Base-by-base conservation (phyloP, 2,329 filamentous ascomycete genomes). In the Simplicillium sp. region DNA sequence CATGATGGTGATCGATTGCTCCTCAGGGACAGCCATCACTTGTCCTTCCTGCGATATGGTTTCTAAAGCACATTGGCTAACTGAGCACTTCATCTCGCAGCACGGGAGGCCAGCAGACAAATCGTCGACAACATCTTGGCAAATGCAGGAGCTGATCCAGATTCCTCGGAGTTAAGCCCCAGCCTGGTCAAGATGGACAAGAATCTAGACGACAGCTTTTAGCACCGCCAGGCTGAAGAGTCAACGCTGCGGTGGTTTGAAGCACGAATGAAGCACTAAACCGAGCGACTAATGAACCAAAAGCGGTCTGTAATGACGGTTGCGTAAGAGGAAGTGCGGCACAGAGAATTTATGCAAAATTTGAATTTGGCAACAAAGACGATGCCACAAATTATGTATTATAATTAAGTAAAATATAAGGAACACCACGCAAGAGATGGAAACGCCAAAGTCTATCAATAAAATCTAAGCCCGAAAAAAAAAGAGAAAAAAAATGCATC, bases 121-220 rank as follows among this genome's bases (percentile, higher is more conserved):
- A 90, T 94, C 44, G 85, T 94, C 0, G 82, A 88, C 39, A 84
- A 90, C 54, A 74, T 94, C 37, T 65, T 92, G 7, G 62, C 84
- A 34, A 87, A 85, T 34, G 87, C 86, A 4, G 86, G 86, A 3
- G 82, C 74, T 4, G 73, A 77, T 41, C 56, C 55, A 4, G 69
- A 72, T 40, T 70, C 67, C 17, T 64, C 66, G 2, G 75, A 80
- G 53, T 75, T 79, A 52, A 82, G 77, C 48, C 79, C 78, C 3
- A 78, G 75, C 0, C 71, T 82, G 65, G 75, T 82, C 34, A 79
- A 77, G 61, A 76, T 79, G 71, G 79, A 73, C 48, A 64, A 77
- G 39, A 67, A 80, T 36, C 55, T 80, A 35, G 70, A 82, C 48
- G 75, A 82, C 50, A 80, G 73, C 16, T 82, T 82, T 49, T 81